phyloP scores from a whole-genome alignment of 2,329 filamentous ascomycete species.

The Penicillium polonicum region DNA sequence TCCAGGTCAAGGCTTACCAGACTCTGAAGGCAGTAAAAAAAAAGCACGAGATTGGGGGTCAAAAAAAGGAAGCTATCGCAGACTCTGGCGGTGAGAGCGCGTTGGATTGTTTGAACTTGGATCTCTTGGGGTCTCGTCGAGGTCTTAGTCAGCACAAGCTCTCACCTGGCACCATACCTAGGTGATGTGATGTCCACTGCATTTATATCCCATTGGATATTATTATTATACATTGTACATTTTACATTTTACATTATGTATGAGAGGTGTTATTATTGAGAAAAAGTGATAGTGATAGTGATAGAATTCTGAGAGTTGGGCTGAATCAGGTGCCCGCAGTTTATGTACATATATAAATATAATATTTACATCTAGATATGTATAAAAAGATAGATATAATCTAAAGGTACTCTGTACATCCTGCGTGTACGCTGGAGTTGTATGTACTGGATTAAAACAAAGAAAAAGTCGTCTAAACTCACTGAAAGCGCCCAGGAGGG shows the following conservation, averaged over 20 bases:
- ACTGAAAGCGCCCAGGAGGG: slow-evolving; percentile 2
- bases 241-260: neutral
- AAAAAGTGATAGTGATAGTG: neutral
- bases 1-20: slow-evolving; percentile 1
- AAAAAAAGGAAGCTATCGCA: slow-evolving; percentile 14
- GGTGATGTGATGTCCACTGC: neutral
- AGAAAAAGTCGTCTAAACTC: slow-evolving; percentile 7
- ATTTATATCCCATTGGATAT: neutral
- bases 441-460: neutral
- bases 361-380: too few species aligned
- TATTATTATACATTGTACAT: neutral
- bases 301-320: neutral
- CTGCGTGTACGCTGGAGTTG: too few species aligned
- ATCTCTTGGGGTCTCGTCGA: neutral
- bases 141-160: slow-evolving; percentile 16
- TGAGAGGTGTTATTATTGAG: neutral
- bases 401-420: too few species aligned
- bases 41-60: slow-evolving; percentile 1
- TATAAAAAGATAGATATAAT: too few species aligned
- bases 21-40: slow-evolving; percentile 1
- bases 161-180: neutral
- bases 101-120: slow-evolving; percentile 11
- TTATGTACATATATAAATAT: neutral
- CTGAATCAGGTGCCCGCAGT: neutral
- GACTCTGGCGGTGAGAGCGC: slow-evolving; percentile 24